These are phyloP conservation scores for Daldinia eschscholtzii DNA, from an alignment of 2,329 filamentous ascomycete genomes.

Conservation along the genomic window DNA sequence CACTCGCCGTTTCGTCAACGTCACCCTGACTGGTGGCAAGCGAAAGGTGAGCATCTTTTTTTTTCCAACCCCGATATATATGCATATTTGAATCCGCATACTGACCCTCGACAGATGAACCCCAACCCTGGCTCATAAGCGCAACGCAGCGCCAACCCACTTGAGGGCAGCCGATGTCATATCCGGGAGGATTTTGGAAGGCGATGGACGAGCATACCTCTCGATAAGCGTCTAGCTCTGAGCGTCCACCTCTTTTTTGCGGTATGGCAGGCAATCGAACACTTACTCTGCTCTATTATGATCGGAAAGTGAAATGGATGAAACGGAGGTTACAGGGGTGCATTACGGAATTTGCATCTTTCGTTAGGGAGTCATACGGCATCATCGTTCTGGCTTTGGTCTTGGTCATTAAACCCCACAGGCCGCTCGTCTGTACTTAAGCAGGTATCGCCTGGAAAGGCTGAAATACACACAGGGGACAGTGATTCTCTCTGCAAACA, in stretches of 20 bases:
- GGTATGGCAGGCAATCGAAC: conserved; percentile 43
- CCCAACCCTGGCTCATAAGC: conserved; percentile 58
- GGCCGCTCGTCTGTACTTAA: conserved; percentile 47
- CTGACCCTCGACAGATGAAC: conserved; percentile 55
- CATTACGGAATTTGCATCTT: conserved; percentile 46
- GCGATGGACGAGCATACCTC: conserved; percentile 46
- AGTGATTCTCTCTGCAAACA: conserved; percentile 39
- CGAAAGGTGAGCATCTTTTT: conserved; percentile 78
- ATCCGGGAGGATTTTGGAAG: conserved; percentile 46
- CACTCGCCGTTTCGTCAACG: conserved; percentile 98
- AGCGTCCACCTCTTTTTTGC: conserved; percentile 46
- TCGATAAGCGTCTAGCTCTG: conserved; percentile 37
- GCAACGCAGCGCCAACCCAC: conserved; percentile 36
- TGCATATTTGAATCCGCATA: conserved; percentile 1
- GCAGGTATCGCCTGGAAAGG: conserved; percentile 44
- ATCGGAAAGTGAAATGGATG: conserved; percentile 45
- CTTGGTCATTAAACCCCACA: conserved; percentile 28
- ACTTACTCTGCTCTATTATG: conserved; percentile 43
- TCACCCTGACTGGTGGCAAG: conserved; percentile 97
- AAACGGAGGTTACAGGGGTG: conserved; percentile 44
- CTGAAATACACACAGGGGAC: conserved; percentile 37
- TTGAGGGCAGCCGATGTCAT: conserved; percentile 49
- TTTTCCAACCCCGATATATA: neutral
- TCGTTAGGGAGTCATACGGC: conserved; percentile 51
- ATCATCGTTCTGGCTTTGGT: conserved; percentile 50